Evolutionary conservation across 495 filamentous ascomycete genomes (phyloP), one percentile per base, ranked within the genome.

Genomic region (Aspergillus campestris): DNA sequence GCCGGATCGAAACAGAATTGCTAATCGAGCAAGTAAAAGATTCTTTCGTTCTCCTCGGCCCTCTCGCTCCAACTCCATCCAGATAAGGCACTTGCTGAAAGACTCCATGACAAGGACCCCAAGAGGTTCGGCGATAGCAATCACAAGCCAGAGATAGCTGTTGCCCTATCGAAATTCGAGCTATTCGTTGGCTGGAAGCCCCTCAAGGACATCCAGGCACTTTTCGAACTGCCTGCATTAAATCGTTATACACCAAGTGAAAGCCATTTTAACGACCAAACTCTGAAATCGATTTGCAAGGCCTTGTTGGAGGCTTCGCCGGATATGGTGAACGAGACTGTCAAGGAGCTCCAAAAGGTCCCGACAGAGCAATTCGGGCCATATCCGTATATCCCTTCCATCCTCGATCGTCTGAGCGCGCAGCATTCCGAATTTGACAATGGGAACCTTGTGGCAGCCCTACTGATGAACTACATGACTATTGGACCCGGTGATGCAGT

Each of bases 1-100:
- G 27, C 11, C 11, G 28, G 15, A 40, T 36, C 31, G 7, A 8
- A 28, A 6, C 5, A 14, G 11, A 11, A 36, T 48, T n/a, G n/a
- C n/a, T n/a, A n/a, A n/a, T n/a, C n/a, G n/a, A n/a, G n/a, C n/a
- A n/a, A n/a, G n/a, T n/a, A n/a, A n/a, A n/a, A 82, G 72, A 82
- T 91, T 37, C 69, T 89, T 3, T 90, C 84, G 7, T 86, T 90
- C 49, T 69, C 72, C 46, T 87, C 89, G 63, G 85, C 87, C 0
- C 75, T 92, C 0, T 85, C 83, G 1, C 73, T 92, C n/a, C 87
- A 92, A 57, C 75, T 89, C 28, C 86, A 90, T 49, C 87, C 84
- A 8, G 71, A 88, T 63, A 83, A 82, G 48, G 59, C 67, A 2
- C 74, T 91, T 6, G 75, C 85, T 0, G 58, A 65, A 9, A 68